Base-by-base conservation (phyloP, 2,329 filamentous ascomycete species). In the Ascochyta lentis region DNA sequence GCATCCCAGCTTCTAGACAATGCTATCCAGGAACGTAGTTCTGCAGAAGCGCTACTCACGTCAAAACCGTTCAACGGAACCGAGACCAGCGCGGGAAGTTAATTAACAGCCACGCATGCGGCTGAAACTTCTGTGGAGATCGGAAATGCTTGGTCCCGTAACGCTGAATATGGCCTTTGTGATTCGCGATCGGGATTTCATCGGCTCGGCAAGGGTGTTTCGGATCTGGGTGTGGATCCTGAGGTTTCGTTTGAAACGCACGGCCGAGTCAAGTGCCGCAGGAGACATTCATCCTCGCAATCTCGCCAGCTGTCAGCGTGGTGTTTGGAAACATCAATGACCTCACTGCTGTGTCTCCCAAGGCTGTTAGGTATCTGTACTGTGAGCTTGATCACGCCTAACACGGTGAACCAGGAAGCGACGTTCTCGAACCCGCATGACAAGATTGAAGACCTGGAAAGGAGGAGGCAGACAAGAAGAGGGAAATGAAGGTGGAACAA, bases 201-300 rank as follows among this genome's bases (percentile, higher is more conserved):
- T 52, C 54, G 54, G 54, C 35, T 58, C 56, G 63, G 62, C 54
- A 54, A 44, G 40, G 44, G 54, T 54, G 53, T 60, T 42, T 50
- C 53, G 42, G 29, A 51, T 50, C 45, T 59, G 37, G 46, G 40
- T 52, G 64, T 54, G 56, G 43, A 48, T 40, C 44, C 39, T 58
- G 42, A 58, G 37, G 64, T 66, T 66, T 63, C 49, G 53, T 43
- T 50, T 56, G 61, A 68, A 65, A 68, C 64, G 47, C 42, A 60
- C 34, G 19, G 44, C 49, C 59, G 56, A 67, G 56, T 49, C 55
- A 55, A 47, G 42, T 31, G n/a, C 41, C 42, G 49, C 50, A 54
- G 46, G 49, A 54, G 37, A 42, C n/a, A 26, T 16, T 41, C 40
- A 33, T 46, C 54, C 49, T 52, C 26, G 44, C 39, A 57, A 57